These are phyloP conservation scores for Botrytis pseudocinerea DNA, from an alignment of 2,329 filamentous ascomycete genomes.

Conservation along the genomic window DNA sequence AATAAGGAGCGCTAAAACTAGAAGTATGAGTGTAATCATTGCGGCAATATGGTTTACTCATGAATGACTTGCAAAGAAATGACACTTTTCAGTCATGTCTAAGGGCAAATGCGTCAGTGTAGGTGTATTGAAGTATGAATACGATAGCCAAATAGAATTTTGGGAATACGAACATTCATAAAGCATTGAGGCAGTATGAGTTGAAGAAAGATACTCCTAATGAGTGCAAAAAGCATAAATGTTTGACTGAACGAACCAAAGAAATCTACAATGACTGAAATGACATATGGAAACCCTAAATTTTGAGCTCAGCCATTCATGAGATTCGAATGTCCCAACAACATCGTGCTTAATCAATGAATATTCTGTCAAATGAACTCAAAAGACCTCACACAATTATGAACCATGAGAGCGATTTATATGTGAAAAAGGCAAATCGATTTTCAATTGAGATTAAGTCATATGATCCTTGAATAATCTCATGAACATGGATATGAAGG, in stretches of 20 bases:
- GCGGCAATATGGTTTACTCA: not conserved
- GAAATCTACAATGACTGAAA: not conserved
- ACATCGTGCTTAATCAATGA: no score
- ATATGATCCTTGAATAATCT: no score
- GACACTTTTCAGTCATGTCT: not conserved
- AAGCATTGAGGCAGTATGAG: fast-evolving
- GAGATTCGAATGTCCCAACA: no score
- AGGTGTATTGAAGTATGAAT: not conserved
- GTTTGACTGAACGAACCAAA: not conserved
- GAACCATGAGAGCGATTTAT: no score
- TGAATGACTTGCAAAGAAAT: not conserved
- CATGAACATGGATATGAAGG: no score
- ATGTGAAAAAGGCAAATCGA: no score
- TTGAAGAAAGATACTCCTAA: not conserved
- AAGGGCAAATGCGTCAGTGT: fast-evolving
- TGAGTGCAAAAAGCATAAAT: not conserved
- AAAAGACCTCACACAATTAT: no score
- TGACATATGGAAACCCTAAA: no score
- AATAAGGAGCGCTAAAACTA: not conserved
- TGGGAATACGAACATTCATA: not conserved
- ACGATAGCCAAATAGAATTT: fast-evolving
- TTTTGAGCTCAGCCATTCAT: no score
- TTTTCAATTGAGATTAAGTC: no score
- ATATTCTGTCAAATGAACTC: no score
- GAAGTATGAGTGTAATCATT: not conserved